Conservation (phyloP, 2,329 filamentous ascomycete genomes). For the Scedosporium aurantiacum region DNA sequence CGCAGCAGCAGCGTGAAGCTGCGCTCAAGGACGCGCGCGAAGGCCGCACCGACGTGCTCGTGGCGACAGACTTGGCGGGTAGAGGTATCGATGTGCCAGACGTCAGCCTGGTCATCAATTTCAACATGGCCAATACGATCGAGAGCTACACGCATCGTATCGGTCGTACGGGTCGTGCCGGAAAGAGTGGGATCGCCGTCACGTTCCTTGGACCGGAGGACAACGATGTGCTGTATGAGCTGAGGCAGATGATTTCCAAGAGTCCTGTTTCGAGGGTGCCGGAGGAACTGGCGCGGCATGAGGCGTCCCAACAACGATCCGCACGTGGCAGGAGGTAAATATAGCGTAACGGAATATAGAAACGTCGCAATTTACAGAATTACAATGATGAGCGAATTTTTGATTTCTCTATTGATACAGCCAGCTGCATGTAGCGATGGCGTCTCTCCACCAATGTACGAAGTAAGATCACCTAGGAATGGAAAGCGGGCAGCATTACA, state of each 20-base stretch:
- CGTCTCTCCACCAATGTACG: too few species aligned
- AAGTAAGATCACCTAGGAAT: too few species aligned
- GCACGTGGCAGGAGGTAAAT: conserved; percentile 12
- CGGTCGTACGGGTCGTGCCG: conserved; percentile 91
- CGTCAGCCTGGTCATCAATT: conserved; percentile 90
- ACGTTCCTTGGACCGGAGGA: conserved; percentile 93
- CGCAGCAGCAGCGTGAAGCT: conserved; percentile 93
- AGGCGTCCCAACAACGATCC: conserved; percentile 66
- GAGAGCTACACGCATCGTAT: conserved; percentile 96
- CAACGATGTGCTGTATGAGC: conserved; percentile 78
- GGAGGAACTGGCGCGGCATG: conserved; percentile 80
- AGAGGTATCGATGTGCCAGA: conserved; percentile 97
- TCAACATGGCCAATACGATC: conserved; percentile 93
- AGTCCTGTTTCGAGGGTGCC: conserved; percentile 79
- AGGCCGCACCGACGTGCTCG: conserved; percentile 73
- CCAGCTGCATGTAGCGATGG: too few species aligned
- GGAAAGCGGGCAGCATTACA: too few species aligned
- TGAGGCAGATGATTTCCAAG: conserved; percentile 93
- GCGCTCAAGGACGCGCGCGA: conserved; percentile 76
- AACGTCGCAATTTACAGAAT: too few species aligned
- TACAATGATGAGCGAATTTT: too few species aligned
- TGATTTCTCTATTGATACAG: too few species aligned
- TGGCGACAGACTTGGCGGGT: conserved; percentile 90
- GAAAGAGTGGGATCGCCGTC: conserved; percentile 91
- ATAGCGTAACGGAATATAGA: not conserved